phyloP scores from a whole-genome alignment of 306 rosid species.

The Morella rubra region DNA sequence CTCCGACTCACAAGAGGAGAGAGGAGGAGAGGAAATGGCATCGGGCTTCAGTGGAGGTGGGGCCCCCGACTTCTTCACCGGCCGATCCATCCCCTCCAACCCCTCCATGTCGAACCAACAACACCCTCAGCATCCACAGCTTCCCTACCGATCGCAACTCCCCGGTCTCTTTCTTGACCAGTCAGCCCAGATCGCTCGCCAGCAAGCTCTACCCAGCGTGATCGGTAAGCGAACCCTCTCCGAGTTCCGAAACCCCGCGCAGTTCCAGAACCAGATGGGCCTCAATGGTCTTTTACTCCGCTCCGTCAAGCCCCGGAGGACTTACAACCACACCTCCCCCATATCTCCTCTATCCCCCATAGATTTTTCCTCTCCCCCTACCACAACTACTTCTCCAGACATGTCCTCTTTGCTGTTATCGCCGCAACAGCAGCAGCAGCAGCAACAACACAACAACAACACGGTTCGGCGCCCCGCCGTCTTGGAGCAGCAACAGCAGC shows the following conservation, averaged over 20 bases:
- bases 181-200: conserved; percentile 60
- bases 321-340: conserved; percentile 41
- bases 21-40: conserved; percentile 43
- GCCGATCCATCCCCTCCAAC: conserved; percentile 43
- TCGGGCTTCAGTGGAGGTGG: conserved; percentile 75
- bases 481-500: background rate
- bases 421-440: background rate
- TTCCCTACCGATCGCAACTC: conserved; percentile 50
- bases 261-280: conserved; percentile 34
- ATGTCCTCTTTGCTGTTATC: background rate
- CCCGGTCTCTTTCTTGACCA: conserved; percentile 53
- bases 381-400: background rate
- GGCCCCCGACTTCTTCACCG: conserved; percentile 49
- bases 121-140: conserved; percentile 36
- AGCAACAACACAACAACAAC: background rate
- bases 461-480: background rate
- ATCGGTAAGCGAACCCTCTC: conserved; percentile 70
- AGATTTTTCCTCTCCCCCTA: conserved; percentile 46
- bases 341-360: conserved; percentile 55
- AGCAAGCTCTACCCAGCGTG: conserved; percentile 21
- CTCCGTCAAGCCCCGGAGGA: conserved; percentile 64
- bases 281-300: conserved; percentile 47
- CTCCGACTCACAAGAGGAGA: background rate
- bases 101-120: conserved; percentile 36
- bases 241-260: conserved; percentile 52